Evolutionary conservation across 31 red algal species (phyloP).

Genomic region (Asparagopsis taxiformis): DNA sequence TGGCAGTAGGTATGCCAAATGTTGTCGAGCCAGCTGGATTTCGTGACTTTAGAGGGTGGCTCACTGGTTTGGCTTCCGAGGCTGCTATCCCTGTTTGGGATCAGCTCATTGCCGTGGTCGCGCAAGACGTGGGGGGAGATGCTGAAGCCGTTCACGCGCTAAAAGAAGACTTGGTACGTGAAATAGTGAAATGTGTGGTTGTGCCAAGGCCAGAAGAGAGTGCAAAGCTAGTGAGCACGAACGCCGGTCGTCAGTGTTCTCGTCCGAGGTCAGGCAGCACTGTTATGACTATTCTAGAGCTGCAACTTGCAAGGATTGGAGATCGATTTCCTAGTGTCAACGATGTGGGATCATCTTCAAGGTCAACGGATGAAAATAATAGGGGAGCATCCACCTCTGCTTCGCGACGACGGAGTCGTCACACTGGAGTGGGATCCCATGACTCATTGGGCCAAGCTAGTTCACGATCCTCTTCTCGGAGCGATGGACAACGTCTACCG

Average conservation of each 20-base stretch:
- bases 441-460: not conserved
- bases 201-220: conserved; percentile 38
- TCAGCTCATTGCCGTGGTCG: conserved; percentile 23
- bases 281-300: conserved; percentile 35
- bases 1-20: conserved; percentile 10
- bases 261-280: conserved; percentile 34
- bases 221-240: too few relatives aligned
- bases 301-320: conserved; percentile 15
- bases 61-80: conserved; percentile 10
- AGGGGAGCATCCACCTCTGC: not conserved
- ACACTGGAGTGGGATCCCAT: not conserved
- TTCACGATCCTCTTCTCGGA: not conserved
- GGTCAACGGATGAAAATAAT: not conserved
- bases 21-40: conserved; percentile 37
- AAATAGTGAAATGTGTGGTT: conserved; percentile 40
- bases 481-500: not conserved
- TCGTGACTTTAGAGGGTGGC: conserved; percentile 57
- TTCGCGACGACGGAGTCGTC: too few relatives aligned
- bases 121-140: conserved; percentile 13
- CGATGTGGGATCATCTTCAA: not conserved
- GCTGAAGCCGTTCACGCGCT: conserved; percentile 11
- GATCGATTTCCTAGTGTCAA: too few relatives aligned
- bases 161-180: conserved; percentile 44
- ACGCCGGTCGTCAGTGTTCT: conserved; percentile 28
- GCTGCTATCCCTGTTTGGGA: conserved; percentile 18